Base-by-base conservation (phyloP, 2,329 filamentous ascomycete genomes). In the Alternaria panax region DNA sequence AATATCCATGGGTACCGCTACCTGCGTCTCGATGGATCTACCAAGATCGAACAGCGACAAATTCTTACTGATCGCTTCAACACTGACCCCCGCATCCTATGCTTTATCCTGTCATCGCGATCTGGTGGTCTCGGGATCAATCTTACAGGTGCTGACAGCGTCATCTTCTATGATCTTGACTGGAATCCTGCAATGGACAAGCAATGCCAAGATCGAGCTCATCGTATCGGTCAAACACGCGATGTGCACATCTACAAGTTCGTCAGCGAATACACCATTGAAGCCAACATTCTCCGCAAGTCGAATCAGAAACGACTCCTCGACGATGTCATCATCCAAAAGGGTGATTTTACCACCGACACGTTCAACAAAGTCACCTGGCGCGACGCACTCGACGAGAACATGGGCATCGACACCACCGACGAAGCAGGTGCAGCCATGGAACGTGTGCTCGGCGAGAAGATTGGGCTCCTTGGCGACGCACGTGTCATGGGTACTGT, bases 151-250 rank as follows among this genome's bases (percentile, higher is more conserved):
- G 95, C 95, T 5, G 95, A 98, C 77, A 97, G 93, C 0, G 95
- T 99, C 71, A 97, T 99, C 67, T 99, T 99, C 79, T 99, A 98
- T 79, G 95, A 99, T 73, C 89, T 98, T 60, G 95, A 99, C 76
- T 99, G 96, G 96, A 99, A 99, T 72, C 95, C 95, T 0, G 95
- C 96, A 51, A 99, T 99, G 95, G 95, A 99, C 82, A 97, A 97
- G 79, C 95, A 99, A 79, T 99, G 95, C 72, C 96, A 99, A 80
- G 96, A 99, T 77, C 88, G 95, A 71, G 96, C 92, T 71, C 95
- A 99, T 80, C 92, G 95, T 66, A 99, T 99, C 67, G 95, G 95
- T 2, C 95, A 99, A 78, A 98, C 95, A 0, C 90, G 95, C 28
- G 95, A 99, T 75, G 95, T 99, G 30, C 94, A 98, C 77, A 98